Conservation (phyloP, 176 grass and related monocot species). For the Carex myosuroides region DNA sequence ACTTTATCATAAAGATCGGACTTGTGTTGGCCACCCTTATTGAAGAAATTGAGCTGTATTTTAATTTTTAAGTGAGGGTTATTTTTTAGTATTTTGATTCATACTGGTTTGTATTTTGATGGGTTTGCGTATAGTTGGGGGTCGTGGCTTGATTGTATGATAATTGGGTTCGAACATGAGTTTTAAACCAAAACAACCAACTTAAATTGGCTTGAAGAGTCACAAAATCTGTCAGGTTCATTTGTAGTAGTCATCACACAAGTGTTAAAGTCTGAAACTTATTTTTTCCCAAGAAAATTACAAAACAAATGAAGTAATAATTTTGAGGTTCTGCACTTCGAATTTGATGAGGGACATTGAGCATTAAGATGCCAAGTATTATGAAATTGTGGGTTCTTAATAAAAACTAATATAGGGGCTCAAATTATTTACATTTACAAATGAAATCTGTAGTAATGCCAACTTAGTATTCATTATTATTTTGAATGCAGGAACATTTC, state of each 20-base stretch:
- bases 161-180: background rate
- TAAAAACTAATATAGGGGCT: background rate
- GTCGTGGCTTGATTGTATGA: background rate
- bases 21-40: background rate
- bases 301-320: background rate
- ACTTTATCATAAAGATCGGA: background rate
- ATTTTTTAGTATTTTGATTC: background rate
- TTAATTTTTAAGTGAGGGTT: background rate
- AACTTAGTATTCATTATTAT: background rate
- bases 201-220: background rate
- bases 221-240: background rate
- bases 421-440: background rate
- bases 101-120: background rate
- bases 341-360: background rate
- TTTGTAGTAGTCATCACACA: background rate
- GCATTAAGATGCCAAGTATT: background rate
- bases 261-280: background rate
- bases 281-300: background rate
- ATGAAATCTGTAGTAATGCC: background rate
- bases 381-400: background rate
- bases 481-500: constrained; percentile 58
- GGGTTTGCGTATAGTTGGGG: background rate
- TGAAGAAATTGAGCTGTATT: background rate
- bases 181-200: background rate
- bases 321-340: background rate